A percentile compares a stretch with the other conserved stretches of the same genome.
These are phyloP conservation scores for Pseudogymnoascus verrucosus DNA, from an alignment of 2,329 filamentous ascomycete species.

Conservation along the genomic window DNA sequence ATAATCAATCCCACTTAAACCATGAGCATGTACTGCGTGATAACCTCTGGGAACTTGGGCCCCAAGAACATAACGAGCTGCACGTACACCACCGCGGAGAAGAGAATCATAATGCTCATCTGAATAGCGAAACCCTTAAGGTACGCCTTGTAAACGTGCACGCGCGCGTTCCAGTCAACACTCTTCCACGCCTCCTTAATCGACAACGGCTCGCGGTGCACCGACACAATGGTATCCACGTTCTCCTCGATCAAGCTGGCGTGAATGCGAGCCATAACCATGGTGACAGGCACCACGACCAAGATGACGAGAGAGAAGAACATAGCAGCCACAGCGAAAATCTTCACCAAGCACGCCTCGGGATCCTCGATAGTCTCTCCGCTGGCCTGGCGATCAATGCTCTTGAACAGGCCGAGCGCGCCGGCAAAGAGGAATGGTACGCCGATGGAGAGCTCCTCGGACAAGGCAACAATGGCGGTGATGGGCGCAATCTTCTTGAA, in stretches of 20 bases:
- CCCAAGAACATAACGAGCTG: conserved; percentile 44
- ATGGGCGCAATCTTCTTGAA: conserved; percentile 64
- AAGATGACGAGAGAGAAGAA: conserved; percentile 47
- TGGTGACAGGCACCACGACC: conserved; percentile 65
- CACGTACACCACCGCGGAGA: conserved; percentile 41
- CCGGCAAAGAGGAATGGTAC: conserved; percentile 41
- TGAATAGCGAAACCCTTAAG: conserved; percentile 59
- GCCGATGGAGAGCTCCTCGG: conserved; percentile 41
- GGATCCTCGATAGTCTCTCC: conserved; percentile 30
- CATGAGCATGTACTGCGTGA: conserved; percentile 4
- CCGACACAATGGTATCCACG: conserved; percentile 77
- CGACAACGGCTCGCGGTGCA: conserved; percentile 73
- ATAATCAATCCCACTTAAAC: not conserved
- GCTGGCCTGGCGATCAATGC: conserved; percentile 16
- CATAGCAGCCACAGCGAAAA: conserved; percentile 36
- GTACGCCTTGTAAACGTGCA: conserved; percentile 67
- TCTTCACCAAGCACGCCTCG: conserved; percentile 37
- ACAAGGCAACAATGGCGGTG: conserved; percentile 53
- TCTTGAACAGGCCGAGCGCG: conserved; percentile 29
- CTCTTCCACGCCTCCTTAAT: conserved; percentile 71
- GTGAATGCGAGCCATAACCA: conserved; percentile 74
- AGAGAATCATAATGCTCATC: conserved; percentile 38
- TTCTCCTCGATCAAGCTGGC: conserved; percentile 77
- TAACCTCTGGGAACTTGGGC: conserved; percentile 1
- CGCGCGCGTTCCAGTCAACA: conserved; percentile 64